These are phyloP conservation scores for Iris macrosiphon DNA, from an alignment of 106 monocot genomes.

Conservation along the genomic window DNA sequence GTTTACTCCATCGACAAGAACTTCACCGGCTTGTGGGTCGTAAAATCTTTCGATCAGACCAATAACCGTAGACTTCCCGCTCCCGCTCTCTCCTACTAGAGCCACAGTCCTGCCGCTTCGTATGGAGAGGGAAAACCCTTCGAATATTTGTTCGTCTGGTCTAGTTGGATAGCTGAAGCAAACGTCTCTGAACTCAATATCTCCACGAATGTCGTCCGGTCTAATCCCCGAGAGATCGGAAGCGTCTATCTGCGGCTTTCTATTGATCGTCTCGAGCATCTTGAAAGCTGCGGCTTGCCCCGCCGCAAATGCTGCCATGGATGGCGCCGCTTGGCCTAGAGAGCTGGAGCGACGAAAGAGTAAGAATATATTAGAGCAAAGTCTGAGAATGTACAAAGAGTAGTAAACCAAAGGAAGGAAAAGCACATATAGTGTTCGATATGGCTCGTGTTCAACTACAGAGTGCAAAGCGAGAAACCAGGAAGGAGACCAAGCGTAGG, in stretches of 20 bases:
- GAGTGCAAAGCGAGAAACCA: too few species aligned
- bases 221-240: constrained; percentile 1
- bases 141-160: constrained; percentile 11
- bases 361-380: neutral
- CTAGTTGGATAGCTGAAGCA: constrained; percentile 11
- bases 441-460: too few species aligned
- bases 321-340: constrained; percentile 12
- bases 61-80: constrained; percentile 11
- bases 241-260: constrained; percentile 15
- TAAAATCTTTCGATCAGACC: constrained; percentile 19
- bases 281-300: constrained; percentile 14
- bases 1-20: constrained; percentile 16
- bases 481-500: too few species aligned
- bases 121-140: constrained; percentile 1
- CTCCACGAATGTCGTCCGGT: constrained; percentile 10
- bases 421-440: neutral
- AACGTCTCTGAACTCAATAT: constrained; percentile 13
- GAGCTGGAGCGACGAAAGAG: constrained; percentile 2
- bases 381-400: neutral
- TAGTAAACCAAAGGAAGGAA: neutral
- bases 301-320: constrained; percentile 9
- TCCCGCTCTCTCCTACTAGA: constrained; percentile 11
- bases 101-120: constrained; percentile 4
- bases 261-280: constrained; percentile 13
- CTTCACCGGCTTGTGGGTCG: constrained; percentile 11